Evolutionary conservation across 2,329 filamentous ascomycete species (phyloP), one percentile per base, ranked within the genome.

Genomic region (Claviceps purpurea): DNA sequence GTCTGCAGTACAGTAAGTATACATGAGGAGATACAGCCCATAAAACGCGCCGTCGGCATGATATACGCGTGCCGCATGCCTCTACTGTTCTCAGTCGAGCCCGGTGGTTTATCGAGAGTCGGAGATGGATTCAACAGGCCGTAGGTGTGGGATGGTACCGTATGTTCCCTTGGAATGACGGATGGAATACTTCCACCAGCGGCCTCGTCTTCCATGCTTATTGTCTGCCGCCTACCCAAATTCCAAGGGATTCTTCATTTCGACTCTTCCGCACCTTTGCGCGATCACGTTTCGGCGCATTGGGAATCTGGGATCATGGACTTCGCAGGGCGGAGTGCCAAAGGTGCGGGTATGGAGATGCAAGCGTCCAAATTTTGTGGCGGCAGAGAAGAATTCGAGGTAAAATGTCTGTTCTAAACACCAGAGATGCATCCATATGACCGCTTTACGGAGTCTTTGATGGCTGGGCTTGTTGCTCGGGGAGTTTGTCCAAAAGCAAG

Each of bases 381-480:
- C 75, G 72, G 13, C 82, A 65, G 34, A 71, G 64, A 73, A 62
- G 10, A 82, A 11, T 11, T 11, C 10, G 10, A 34, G 72, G 57
- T 85, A 75, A 16, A 83, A 69, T 55, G 77, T 73, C 51, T 73
- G 70, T 66, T 89, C 85, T 30, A 87, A 73, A 61, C 85, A 89
- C 64, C 73, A 84, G 1, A 89, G 70, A 59, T 89, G 85, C 56
- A 82, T 73, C 57, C 77, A 80, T 0, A 77, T 80, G 0, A 82
- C 77, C 40, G 76, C 57, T 77, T 72, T 59, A 75, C 83, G 0
- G 82, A 83, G 57, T 88, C 78, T 7, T 71, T 69, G 4, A 59
- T 58, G 13, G 62, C 63, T 4, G 61, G 68, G 30, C 65, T 56
- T 1, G 60, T 70, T 30, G 69, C 4, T 66, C 60, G 3, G 73